These are phyloP conservation scores for Backusella circina DNA, from an alignment of 192 early-diverging fungal species.

Conservation along the genomic window DNA sequence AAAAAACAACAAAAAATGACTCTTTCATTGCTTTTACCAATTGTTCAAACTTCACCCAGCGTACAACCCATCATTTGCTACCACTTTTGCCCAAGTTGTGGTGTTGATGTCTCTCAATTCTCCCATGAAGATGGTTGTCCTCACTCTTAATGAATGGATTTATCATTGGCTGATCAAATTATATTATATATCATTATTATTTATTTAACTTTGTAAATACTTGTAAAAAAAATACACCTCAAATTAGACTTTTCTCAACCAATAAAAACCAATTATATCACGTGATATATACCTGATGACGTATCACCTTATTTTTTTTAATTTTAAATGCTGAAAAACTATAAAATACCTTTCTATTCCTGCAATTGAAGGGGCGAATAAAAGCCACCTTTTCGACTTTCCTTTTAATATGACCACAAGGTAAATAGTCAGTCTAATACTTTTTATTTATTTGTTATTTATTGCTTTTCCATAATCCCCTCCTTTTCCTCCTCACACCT, in stretches of 20 bases:
- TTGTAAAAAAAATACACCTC: background rate
- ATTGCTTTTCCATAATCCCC: background rate
- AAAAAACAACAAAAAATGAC: no score
- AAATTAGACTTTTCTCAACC: background rate
- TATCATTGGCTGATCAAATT: background rate
- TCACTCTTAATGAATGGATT: background rate
- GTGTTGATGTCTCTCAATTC: slow-evolving; percentile 13
- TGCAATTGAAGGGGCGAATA: slow-evolving; percentile 1
- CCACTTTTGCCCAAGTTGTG: slow-evolving; percentile 6
- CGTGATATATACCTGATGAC: background rate
- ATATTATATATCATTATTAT: background rate
- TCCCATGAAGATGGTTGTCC: slow-evolving; percentile 9
- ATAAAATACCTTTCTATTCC: slow-evolving; percentile 6
- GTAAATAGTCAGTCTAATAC: slow-evolving; percentile 5
- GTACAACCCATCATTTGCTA: background rate
- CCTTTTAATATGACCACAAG: slow-evolving; percentile 26
- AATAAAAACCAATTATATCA: background rate
- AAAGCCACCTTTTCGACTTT: slow-evolving; percentile 12
- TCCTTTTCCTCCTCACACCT: background rate
- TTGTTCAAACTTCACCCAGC: background rate
- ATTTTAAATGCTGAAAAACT: background rate
- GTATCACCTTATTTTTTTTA: background rate
- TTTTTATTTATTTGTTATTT: background rate
- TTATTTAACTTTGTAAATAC: background rate
- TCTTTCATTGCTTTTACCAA: background rate